Conservation (phyloP, 495 filamentous ascomycete genomes). For the Polyplosphaeria fusca region DNA sequence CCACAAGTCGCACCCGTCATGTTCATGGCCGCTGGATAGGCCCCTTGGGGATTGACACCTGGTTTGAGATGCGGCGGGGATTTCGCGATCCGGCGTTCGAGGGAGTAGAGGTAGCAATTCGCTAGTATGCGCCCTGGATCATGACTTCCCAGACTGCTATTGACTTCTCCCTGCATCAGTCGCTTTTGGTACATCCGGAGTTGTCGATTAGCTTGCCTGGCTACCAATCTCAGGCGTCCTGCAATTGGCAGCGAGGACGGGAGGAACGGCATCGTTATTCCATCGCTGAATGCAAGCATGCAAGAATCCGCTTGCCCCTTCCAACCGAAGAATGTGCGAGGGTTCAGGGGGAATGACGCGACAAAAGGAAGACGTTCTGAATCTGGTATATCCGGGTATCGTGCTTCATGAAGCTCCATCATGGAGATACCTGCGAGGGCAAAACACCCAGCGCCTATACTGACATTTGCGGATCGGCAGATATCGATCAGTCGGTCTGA, state of each 20-base stretch:
- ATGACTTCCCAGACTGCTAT: constrained; percentile 25
- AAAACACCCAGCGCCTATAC: constrained; percentile 40
- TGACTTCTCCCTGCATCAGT: constrained; percentile 1
- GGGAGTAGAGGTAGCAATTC: constrained; percentile 35
- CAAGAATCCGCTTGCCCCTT: constrained; percentile 35
- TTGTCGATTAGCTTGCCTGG: constrained; percentile 37
- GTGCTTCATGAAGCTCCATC: constrained; percentile 41
- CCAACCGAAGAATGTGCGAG: constrained; percentile 38
- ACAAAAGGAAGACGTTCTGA: constrained; percentile 35
- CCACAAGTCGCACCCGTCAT: constrained; percentile 36
- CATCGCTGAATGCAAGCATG: constrained; percentile 42
- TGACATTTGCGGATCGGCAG: constrained; percentile 35
- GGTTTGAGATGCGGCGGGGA: constrained; percentile 25
- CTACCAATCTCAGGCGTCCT: constrained; percentile 36
- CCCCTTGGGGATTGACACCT: constrained; percentile 39
- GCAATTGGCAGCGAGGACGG: constrained; percentile 32
- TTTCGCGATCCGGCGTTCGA: constrained; percentile 35
- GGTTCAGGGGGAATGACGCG: constrained; percentile 42
- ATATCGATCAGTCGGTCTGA: constrained; percentile 33
- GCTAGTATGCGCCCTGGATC: constrained; percentile 35
- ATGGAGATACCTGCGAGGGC: constrained; percentile 40
- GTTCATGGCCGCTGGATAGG: constrained; percentile 32
- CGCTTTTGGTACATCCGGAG: constrained; percentile 41
- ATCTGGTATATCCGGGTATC: constrained; percentile 28
- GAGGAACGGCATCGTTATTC: constrained; percentile 40